Evolutionary conservation across 306 rosid species (phyloP), one percentile per base, ranked within the genome.

Genomic region (Begonia masoniana): DNA sequence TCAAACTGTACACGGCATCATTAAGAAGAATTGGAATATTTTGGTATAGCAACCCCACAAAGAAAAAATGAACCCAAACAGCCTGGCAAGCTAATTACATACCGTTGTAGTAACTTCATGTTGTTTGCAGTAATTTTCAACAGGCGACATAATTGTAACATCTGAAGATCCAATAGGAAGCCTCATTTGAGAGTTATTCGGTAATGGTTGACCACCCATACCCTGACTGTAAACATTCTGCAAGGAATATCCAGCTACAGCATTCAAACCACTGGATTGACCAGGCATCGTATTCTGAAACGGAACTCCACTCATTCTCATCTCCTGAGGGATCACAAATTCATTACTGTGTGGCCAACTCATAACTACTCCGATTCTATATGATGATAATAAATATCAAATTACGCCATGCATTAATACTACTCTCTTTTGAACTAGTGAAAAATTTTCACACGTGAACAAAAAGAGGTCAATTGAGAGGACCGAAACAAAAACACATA

Each of bases 101-200:
- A 91, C 99, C 84, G 88, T 55, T 58, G 93, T 96, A 55, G 87
- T 79, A 66, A 92, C 93, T 83, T 92, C 99, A 58, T 92, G 92
- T 43, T 86, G 82, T 74, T 77, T 94, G 59, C 92, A 62, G 68
- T 92, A 92, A 65, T 63, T 68, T 79, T 83, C 95, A 78, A 69
- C 86, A 12, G 93, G 81, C 24, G 99, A 81, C 65, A 86, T 79
- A 63, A 74, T 62, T 12, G 82, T 26, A 63, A 69, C 84, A 67
- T 76, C 78, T 43, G 88, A 57, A 53, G 82, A 59, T 65, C 83
- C 83, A 7, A 65, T 41, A 47, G 96, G 68, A 68, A 94, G 86
- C 69, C 78, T 78, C 24, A 59, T 47, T 57, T 65, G 60, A 23
- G 87, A 59, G 67, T 70, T 86, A 51, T 62, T 79, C 36, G 88